Conservation (phyloP, 164 flowering plant species). For the Aristolochia californica region DNA sequence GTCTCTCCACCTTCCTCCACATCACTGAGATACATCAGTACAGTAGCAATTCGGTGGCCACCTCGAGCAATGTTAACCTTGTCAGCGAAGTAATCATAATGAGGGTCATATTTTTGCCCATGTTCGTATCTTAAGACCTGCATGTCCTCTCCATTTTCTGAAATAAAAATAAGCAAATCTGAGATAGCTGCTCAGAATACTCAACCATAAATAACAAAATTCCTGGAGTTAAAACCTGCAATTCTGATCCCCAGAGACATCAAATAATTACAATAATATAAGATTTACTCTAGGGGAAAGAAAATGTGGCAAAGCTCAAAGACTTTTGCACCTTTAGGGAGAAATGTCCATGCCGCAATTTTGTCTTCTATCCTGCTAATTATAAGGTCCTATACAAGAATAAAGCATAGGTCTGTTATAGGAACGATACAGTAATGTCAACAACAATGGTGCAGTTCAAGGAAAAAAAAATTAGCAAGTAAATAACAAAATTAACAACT, state of each 20-base stretch:
- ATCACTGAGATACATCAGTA: slow-evolving; percentile 88
- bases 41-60: slow-evolving; percentile 87
- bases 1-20: slow-evolving; percentile 95
- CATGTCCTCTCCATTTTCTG: slow-evolving; percentile 96
- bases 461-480: no score
- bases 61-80: slow-evolving; percentile 87
- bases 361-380: slow-evolving; percentile 78
- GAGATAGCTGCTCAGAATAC: background rate
- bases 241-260: background rate
- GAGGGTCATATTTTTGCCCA: slow-evolving; percentile 92
- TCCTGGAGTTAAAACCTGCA: background rate
- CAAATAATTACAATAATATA: background rate
- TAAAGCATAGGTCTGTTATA: background rate
- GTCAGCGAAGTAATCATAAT: slow-evolving; percentile 79
- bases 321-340: slow-evolving; percentile 66
- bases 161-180: background rate
- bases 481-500: no score
- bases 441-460: no score
- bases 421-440: no score
- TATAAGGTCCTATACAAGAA: slow-evolving; percentile 59
- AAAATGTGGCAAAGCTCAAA: background rate
- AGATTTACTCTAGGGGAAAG: background rate
- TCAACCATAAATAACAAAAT: background rate
- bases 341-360: slow-evolving; percentile 89
- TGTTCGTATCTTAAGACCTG: slow-evolving; percentile 84